Evolutionary conservation across 441 rosid genomes (phyloP).

Genomic region (Gossypium lobatum): DNA sequence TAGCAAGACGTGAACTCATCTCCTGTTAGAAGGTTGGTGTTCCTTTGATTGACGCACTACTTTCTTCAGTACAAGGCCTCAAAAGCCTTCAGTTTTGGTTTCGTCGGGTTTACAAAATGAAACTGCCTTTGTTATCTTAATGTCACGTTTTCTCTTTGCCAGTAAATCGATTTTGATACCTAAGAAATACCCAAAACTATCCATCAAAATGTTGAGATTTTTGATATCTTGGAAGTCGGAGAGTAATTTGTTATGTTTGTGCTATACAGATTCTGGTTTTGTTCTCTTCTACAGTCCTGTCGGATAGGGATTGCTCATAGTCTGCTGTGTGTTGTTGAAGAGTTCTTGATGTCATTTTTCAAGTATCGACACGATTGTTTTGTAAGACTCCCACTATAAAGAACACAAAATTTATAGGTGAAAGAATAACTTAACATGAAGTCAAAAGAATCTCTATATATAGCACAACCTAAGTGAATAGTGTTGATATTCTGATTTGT

Average conservation of each 20-base stretch:
- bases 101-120: not conserved
- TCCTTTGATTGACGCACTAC: constrained; percentile 5
- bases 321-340: constrained; percentile 7
- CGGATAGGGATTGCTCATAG: constrained; percentile 10
- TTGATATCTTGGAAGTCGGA: not conserved
- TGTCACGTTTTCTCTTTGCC: not conserved
- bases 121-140: not conserved
- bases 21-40: constrained; percentile 32
- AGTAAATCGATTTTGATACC: not conserved
- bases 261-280: constrained; percentile 22
- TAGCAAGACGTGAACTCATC: constrained; percentile 51
- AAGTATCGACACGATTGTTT: constrained; percentile 9
- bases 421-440: constrained; percentile 4
- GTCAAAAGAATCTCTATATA: constrained; percentile 15
- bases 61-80: not conserved
- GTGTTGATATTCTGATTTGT: constrained; percentile 25
- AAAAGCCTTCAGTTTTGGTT: not conserved
- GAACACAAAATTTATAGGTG: constrained; percentile 21
- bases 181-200: not conserved
- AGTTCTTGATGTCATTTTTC: constrained; percentile 10
- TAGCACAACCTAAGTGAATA: constrained; percentile 17
- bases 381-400: constrained; percentile 33
- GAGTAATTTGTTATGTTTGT: not conserved
- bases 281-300: constrained; percentile 17
- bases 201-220: not conserved